A percentile compares a stretch with the other conserved stretches of the same genome.
These are phyloP conservation scores for Flagelloscypha sp. DNA, from an alignment of 768 basidiomycete genomes.

Conservation along the genomic window DNA sequence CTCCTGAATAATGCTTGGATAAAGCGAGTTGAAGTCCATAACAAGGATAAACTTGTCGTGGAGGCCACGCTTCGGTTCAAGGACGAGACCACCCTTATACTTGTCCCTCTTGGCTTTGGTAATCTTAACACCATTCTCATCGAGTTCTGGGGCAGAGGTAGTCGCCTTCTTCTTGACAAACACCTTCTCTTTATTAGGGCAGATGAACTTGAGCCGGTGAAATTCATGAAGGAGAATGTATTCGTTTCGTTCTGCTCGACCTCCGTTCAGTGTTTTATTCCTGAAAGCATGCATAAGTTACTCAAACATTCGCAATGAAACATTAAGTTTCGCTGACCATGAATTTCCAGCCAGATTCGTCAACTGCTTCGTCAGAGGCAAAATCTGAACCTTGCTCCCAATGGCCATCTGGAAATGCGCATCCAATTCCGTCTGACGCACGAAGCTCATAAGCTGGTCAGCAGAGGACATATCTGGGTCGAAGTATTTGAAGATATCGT, in stretches of 20 bases:
- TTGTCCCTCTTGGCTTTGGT: constrained; percentile 79
- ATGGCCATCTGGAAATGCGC: constrained; percentile 98
- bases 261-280: constrained; percentile 96
- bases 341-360: constrained; percentile 96
- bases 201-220: constrained; percentile 90
- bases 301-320: not conserved
- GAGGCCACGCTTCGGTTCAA: constrained; percentile 90
- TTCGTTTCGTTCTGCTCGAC: constrained; percentile 97
- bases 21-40: constrained; percentile 99
- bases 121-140: constrained; percentile 47
- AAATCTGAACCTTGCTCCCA: constrained; percentile 84
- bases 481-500: constrained; percentile 87
- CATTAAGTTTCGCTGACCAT: constrained; percentile 48
- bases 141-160: constrained; percentile 37
- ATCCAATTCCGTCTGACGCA: constrained; percentile 91
- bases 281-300: constrained; percentile 30
- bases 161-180: constrained; percentile 66
- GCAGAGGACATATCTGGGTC: constrained; percentile 75
- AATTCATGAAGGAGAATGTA: constrained; percentile 98
- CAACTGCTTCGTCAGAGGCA: constrained; percentile 87
- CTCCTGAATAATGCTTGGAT: constrained; percentile 99
- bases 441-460: constrained; percentile 75
- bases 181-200: constrained; percentile 91
- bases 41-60: constrained; percentile 97
- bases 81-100: constrained; percentile 97